Percentiles rank a stretch among this genome's conserved stretches.
Conservation (phyloP, 768 basidiomycete species). For the Lentinus tigrinus region DNA sequence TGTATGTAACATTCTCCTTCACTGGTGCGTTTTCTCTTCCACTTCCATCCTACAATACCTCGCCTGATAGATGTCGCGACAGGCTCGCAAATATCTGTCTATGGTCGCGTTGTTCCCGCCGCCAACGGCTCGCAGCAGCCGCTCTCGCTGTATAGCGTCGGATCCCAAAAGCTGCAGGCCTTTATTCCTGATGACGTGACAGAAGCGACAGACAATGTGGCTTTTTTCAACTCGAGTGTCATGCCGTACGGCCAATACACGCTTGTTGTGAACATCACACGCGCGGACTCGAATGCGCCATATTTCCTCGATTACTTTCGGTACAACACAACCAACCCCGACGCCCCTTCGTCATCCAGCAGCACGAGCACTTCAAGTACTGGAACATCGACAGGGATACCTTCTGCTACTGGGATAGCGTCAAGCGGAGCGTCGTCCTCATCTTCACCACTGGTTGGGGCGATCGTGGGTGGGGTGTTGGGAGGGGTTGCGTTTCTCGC, state of each 20-base stretch:
- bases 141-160: slow-evolving; percentile 9
- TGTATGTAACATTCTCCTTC: neutral
- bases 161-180: neutral
- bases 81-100: slow-evolving; percentile 11
- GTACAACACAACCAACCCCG: slow-evolving; percentile 3
- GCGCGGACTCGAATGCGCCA: neutral
- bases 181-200: neutral
- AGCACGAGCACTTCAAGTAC: neutral
- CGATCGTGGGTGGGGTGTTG: slow-evolving; percentile 20
- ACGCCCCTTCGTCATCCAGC: neutral
- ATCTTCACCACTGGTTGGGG: slow-evolving; percentile 4
- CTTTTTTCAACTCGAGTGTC: slow-evolving; percentile 10
- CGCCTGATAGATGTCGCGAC: neutral
- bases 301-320: slow-evolving; percentile 9
- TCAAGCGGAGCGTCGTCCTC: neutral
- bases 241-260: slow-evolving; percentile 6
- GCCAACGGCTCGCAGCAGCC: neutral
- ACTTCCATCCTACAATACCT: neutral
- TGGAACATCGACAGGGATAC: neutral
- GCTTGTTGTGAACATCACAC: slow-evolving; percentile 6
- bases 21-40: neutral
- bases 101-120: neutral
- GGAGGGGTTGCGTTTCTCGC: slow-evolving; percentile 12
- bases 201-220: slow-evolving; percentile 1
- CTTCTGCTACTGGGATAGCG: neutral